phyloP scores from a whole-genome alignment of 2,329 filamentous ascomycete genomes.

The Emergomyces africanus region DNA sequence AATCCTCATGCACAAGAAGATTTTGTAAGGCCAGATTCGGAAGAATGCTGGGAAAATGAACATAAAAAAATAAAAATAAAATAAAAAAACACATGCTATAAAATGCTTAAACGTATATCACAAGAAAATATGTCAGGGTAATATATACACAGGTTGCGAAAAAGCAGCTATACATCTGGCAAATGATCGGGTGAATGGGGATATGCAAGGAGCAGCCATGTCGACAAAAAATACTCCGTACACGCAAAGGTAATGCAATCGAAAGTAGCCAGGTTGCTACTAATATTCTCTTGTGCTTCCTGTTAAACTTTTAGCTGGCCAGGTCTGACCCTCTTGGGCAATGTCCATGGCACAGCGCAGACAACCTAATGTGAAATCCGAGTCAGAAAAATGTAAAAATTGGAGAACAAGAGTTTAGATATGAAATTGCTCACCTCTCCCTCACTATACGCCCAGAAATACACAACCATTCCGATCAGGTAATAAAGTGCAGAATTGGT shows the following conservation, averaged over 20 bases:
- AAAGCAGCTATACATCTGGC: background rate
- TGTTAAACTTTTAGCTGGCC: slow-evolving; percentile 18
- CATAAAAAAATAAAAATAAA: background rate
- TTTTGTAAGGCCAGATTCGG: background rate
- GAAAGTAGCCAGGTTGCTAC: background rate
- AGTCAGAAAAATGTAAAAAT: background rate
- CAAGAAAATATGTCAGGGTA: background rate
- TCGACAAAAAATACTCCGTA: background rate
- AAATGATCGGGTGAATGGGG: background rate
- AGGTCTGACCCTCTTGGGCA: slow-evolving; percentile 40
- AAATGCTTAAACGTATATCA: background rate
- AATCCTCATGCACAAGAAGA: background rate
- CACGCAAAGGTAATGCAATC: background rate
- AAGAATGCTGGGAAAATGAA: background rate
- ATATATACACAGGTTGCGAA: background rate
- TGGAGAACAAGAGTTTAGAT: background rate
- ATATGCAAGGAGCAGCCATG: background rate
- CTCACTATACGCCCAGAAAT: slow-evolving; percentile 96
- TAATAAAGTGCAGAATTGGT: slow-evolving; percentile 92
- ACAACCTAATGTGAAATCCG: slow-evolving; percentile 40
- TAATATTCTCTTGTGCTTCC: background rate
- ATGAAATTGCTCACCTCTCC: slow-evolving; percentile 61
- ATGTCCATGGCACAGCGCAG: slow-evolving; percentile 56
- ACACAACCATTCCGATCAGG: slow-evolving; percentile 67
- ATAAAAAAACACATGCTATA: background rate